Evolutionary conservation across 768 basidiomycete species (phyloP), one percentile per base, ranked within the genome.

Genomic region (Gymnopilus junonius): DNA sequence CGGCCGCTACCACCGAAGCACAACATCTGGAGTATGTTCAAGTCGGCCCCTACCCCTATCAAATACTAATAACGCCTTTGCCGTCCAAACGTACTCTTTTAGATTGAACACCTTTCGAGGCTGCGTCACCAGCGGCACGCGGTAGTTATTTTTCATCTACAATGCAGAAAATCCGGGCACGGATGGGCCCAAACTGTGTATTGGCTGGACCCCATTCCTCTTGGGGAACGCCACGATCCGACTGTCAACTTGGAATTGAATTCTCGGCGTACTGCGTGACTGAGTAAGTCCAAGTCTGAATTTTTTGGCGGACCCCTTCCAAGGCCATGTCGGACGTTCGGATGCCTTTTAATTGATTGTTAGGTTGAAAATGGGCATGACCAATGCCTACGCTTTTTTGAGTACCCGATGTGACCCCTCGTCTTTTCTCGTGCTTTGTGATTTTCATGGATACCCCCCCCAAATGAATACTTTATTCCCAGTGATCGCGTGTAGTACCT

Each of bases 241-340:
- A 62, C 55, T 20, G 48, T 32, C n/a, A 62, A 62, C 31, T 50
- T 65, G 39, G 65, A 65, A 32, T 55, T 62, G 55, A 65, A n/a
- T 65, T 65, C 57, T 65, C 25, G 65, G 64, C 17, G 35, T 62
- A 39, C 61, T 65, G 55, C 61, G 56, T 55, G 64, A 62, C 54
- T 65, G 64, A 61, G 64, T 65, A 58, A 55, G 61, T 65, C 60
- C n/a, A n/a, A n/a, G n/a, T n/a, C n/a, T 58, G 60, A 65, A 10
- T 58, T 65, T 34, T 23, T 12, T 60, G 37, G 10, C 45, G n/a
- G n/a, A n/a, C n/a, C n/a, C n/a, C n/a, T n/a, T n/a, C 42, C 32
- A 34, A 55, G 31, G 25, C 20, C 25, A 39, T 34, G 45, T 57
- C 20, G 56, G n/a, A 50, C 42, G 20, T 27, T 57, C 32, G 3